These are phyloP conservation scores for Lentinus tigrinus DNA, from an alignment of 768 basidiomycete genomes.

Conservation along the genomic window DNA sequence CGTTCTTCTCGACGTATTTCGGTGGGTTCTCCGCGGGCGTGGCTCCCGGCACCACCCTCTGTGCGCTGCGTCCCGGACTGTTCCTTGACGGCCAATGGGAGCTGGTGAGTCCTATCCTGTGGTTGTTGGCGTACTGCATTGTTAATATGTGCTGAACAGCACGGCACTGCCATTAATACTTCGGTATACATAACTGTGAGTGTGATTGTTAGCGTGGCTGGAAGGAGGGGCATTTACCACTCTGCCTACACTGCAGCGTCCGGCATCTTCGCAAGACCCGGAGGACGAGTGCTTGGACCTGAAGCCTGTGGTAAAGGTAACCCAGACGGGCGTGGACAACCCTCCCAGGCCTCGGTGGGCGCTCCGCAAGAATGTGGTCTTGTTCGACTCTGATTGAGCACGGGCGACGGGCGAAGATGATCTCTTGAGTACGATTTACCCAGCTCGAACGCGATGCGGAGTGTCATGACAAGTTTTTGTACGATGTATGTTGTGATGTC, in stretches of 20 bases:
- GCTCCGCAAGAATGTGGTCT: neutral
- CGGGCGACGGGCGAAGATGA: no score
- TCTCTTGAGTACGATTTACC: no score
- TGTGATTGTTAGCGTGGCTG: no score
- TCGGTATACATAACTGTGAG: neutral
- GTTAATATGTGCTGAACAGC: neutral
- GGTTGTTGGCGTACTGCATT: neutral
- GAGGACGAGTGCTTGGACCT: neutral
- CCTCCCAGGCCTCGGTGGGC: neutral
- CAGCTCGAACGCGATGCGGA: no score
- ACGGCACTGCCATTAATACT: neutral
- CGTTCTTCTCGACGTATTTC: neutral
- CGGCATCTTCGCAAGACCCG: neutral
- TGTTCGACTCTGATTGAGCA: neutral
- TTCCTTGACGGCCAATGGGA: neutral
- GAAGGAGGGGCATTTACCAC: neutral
- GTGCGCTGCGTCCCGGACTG: neutral
- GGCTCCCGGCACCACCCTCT: neutral
- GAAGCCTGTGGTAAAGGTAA: neutral
- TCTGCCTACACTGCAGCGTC: neutral
- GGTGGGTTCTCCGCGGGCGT: neutral
- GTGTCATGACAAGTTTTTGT: no score
- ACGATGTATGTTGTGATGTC: no score
- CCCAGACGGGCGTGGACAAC: neutral
- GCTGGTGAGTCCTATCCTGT: neutral